Percentiles rank a stretch among this genome's conserved stretches.
phyloP scores from a whole-genome alignment of 306 rosid species.

The Rosa lucieae region DNA sequence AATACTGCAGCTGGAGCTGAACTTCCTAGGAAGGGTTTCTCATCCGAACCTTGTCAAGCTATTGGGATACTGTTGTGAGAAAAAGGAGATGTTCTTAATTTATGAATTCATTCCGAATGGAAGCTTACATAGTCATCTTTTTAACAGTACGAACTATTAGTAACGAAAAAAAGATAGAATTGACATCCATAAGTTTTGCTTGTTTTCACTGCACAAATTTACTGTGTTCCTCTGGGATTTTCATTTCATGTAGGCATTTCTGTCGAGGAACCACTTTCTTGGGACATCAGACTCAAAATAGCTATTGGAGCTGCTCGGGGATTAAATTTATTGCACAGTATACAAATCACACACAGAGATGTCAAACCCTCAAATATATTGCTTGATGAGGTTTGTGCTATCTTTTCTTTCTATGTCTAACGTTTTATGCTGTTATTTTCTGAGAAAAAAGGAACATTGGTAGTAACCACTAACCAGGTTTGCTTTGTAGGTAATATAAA shows the following conservation, averaged over 20 bases:
- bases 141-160: not conserved
- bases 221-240: slow-evolving; percentile 4
- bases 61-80: slow-evolving; percentile 70
- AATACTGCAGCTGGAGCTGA: slow-evolving; percentile 67
- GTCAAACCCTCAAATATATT: slow-evolving; percentile 83
- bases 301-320: slow-evolving; percentile 85
- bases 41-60: slow-evolving; percentile 87
- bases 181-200: not conserved
- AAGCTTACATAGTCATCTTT: slow-evolving; percentile 5
- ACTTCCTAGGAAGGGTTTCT: slow-evolving; percentile 66
- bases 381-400: slow-evolving; percentile 61
- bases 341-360: slow-evolving; percentile 72
- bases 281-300: slow-evolving; percentile 71
- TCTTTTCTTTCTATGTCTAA: not conserved
- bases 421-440: not conserved
- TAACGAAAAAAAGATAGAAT: not conserved
- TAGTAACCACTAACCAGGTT: not conserved
- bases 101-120: slow-evolving; percentile 81
- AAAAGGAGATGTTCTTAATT: slow-evolving; percentile 63
- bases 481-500: not conserved
- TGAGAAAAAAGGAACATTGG: not conserved
- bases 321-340: slow-evolving; percentile 66
- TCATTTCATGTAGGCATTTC: slow-evolving; percentile 41
- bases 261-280: slow-evolving; percentile 49
- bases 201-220: not conserved